Evolutionary conservation across 805 yeast species (phyloP), one percentile per base, ranked within the genome.

Genomic region (Candida schatavii): DNA sequence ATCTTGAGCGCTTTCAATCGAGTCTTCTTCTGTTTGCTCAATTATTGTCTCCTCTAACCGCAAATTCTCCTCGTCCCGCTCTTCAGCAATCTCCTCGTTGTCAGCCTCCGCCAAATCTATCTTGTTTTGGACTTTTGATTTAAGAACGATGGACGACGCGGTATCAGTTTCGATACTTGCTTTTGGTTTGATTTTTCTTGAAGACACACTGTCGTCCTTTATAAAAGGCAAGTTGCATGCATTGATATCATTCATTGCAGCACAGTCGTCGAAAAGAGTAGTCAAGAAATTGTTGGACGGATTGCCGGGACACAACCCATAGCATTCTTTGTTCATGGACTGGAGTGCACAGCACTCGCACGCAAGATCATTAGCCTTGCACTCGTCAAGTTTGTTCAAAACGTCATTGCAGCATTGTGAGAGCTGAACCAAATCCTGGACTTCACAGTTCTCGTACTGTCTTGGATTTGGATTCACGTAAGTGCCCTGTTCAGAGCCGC

Each of bases 261-360:
- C 62, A 56, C 80, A 76, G 46, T 75, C 80, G 37, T 66, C 60
- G 43, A 65, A 62, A 40, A 75, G 53, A 6, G 70, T 75, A 10
- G 70, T 63, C 42, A 77, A 56, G 46, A 74, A 73, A 47, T 70
- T 71, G 15, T 73, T 72, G 15, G 74, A 64, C 1, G 77, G 72
- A 42, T 71, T 69, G 23, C 71, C 71, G 18, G 76, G 76, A 51
- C 80, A 76, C 45, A 76, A 57, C 14, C 67, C 69, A 52, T 70
- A 73, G 50, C 81, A 75, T 30, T 63, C 65, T 36, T 59, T 59
- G 29, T 66, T 62, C 59, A 76, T 65, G 40, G 70, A 66, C 53
- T 76, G 80, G 27, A 77, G 60, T 7, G 81, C 80, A 55, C 80
- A 75, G 47, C 81, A 76, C 46, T 75, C 80, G 55, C 81, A 77